Conservation (phyloP, 257 asterid species). For the Vinca minor region DNA sequence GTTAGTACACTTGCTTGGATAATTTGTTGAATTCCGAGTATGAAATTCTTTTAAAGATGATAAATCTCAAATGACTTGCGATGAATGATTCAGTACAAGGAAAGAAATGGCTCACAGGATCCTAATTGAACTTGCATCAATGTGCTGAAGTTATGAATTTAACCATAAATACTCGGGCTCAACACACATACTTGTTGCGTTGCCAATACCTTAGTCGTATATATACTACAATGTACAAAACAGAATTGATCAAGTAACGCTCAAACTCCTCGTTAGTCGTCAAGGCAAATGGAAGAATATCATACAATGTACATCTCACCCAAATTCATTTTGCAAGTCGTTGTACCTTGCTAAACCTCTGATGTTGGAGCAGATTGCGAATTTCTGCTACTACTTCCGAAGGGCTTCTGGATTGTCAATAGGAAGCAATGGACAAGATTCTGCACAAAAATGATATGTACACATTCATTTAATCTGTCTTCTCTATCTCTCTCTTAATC, state of each 20-base stretch:
- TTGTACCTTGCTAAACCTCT: not conserved
- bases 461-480: constrained; percentile 14
- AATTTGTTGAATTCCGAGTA: too few species aligned
- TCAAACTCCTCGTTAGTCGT: not conserved
- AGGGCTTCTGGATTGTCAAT: not conserved
- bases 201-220: not conserved
- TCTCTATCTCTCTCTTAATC: constrained; percentile 74
- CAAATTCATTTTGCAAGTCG: too few species aligned
- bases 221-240: not conserved
- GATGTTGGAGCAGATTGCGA: not conserved
- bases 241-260: not conserved
- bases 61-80: not conserved
- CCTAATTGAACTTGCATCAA: not conserved
- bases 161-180: too few species aligned
- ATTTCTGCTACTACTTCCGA: not conserved
- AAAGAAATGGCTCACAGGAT: too few species aligned
- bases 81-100: not conserved
- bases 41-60: too few species aligned
- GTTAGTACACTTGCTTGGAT: too few species aligned
- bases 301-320: not conserved
- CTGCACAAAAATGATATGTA: not conserved
- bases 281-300: not conserved
- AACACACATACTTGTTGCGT: too few species aligned
- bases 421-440: not conserved
- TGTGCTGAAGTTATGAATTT: too few species aligned